Percentiles rank a stretch among this genome's conserved stretches.
Conservation (phyloP, 116 monocot species). For the Zostera marina region DNA sequence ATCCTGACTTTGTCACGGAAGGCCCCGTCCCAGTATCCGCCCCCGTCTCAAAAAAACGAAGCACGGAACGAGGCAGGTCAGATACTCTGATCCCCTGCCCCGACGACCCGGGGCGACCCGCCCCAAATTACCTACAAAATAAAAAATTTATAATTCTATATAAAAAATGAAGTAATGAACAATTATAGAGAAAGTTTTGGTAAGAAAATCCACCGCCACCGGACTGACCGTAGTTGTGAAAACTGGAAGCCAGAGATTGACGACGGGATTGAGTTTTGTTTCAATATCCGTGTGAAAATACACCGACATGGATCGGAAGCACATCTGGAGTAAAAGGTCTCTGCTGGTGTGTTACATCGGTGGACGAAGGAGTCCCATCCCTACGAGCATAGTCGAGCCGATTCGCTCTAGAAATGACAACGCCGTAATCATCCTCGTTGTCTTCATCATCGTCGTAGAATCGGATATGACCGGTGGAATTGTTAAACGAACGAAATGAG, state of each 20-base stretch:
- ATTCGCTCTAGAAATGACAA: background rate
- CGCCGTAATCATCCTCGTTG: constrained; percentile 3
- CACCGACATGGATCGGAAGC: constrained; percentile 4
- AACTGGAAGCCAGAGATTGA: background rate
- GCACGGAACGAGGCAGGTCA: too few species aligned
- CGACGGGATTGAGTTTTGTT: too few species aligned
- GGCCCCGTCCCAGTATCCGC: too few species aligned
- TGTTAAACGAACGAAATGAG: background rate
- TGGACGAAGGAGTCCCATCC: constrained; percentile 14
- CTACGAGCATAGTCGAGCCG: constrained; percentile 34
- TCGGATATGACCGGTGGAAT: constrained; percentile 11
- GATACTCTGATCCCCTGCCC: too few species aligned
- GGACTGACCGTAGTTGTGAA: background rate
- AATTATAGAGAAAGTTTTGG: too few species aligned
- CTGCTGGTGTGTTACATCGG: constrained; percentile 41
- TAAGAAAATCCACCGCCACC: background rate
- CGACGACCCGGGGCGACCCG: too few species aligned
- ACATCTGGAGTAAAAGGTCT: constrained; percentile 14
- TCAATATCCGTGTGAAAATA: background rate
- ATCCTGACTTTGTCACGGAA: too few species aligned
- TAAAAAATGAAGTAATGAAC: too few species aligned
- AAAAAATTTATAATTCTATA: too few species aligned
- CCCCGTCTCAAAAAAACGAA: too few species aligned
- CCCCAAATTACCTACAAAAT: too few species aligned
- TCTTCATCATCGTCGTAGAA: constrained; percentile 11